Evolutionary conservation across 257 asterid genomes (phyloP), one percentile per base, ranked within the genome.

Genomic region (Mitragyna speciosa): DNA sequence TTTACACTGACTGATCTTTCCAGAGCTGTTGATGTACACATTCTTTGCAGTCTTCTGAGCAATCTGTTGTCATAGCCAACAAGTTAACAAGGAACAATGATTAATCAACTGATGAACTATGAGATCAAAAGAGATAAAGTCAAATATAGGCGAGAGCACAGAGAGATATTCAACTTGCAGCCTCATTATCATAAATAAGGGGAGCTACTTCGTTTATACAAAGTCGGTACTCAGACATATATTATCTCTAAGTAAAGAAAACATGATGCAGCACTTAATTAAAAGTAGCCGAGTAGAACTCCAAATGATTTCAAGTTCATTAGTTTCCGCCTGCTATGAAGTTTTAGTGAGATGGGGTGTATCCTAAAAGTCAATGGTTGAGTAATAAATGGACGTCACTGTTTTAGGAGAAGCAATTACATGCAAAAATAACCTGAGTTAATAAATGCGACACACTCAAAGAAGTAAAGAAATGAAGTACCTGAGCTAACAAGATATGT

Each of bases 401-500:
- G 65, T 24, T 58, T 58, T 8, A 22, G 30, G 28, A 58, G 65
- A 28, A 58, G 65, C 65, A 58, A 24, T 72, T 10, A 51, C 9
- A 33, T 41, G 26, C 11, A 51, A 51, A 49, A 5, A 39, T 51
- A 12, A 19, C 26, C 15, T 49, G 28, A 48, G 45, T 19, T 72
- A 47, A 14, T 14, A 49, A 58, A 70, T n/a, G 41, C 2, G 20
- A 10, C 4, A 16, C 45, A 78, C 7, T 24, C 2, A 1, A 1
- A 33, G 51, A 43, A 72, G 39, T 58, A 24, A 54, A 72, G 12
- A 61, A 12, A 68, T 47, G 41, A 66, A 73, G 33, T 88, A 95
- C 99, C 99, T 93, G 99, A 66, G 92, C 94, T 31, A 96, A 90
- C 83, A 96, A 84, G 67, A 96, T 5, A 87, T 96, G 96, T 85